Base-by-base conservation (phyloP, 1,139 yeast genomes). In the Geotrichum carabidarum region DNA sequence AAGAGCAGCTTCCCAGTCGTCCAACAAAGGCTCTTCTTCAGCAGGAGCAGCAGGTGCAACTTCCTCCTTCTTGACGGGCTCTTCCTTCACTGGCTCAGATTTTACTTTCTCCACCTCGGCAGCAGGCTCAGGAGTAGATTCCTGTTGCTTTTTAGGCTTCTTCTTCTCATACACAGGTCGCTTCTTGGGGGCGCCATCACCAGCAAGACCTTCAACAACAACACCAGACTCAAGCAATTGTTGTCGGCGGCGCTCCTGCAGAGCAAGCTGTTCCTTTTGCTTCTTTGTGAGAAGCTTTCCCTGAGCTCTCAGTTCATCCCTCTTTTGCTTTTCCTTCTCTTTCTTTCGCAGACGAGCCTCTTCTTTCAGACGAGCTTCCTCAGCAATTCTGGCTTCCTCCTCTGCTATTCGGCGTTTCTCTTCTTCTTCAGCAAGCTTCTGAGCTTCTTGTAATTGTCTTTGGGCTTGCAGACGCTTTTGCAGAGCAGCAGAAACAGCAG, bases 211-310 rank as follows among this genome's bases (percentile, higher is more conserved):
- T 43, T 89, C 86, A 62, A 91, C 89, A 51, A 75, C 74, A 53
- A 89, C 80, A 61, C 91, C 87, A 34, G 89, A 76, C 57, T 84
- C 85, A 62, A 93, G 78, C 62, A 93, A 78, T 64, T 86, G 93
- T 63, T 87, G 85, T 71, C 95, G 87, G 75, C 98, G 88, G 69
- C 87, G 86, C 68, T 93, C 98, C 66, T 84, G 82, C 48, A 84
- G 73, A 57, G 84, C 87, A 76, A 87, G 86, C 69, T 90, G 96
- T 72, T 91, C 97, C 73, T 87, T 89, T 76, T 93, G 99, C 70
- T 91, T 93, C 76, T 88, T 93, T 58, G 97, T 87, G 68, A 74
- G 65, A 15, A 71, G 69, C 57, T 74, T 93, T 66, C 99, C 99
- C 72, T 91, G 96, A 30, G 96, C 95, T 74, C 88, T 87, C 81